Percentiles rank a stretch among this genome's conserved stretches.
phyloP scores from a whole-genome alignment of 2,329 filamentous ascomycete species.

The Fusarium graminum region DNA sequence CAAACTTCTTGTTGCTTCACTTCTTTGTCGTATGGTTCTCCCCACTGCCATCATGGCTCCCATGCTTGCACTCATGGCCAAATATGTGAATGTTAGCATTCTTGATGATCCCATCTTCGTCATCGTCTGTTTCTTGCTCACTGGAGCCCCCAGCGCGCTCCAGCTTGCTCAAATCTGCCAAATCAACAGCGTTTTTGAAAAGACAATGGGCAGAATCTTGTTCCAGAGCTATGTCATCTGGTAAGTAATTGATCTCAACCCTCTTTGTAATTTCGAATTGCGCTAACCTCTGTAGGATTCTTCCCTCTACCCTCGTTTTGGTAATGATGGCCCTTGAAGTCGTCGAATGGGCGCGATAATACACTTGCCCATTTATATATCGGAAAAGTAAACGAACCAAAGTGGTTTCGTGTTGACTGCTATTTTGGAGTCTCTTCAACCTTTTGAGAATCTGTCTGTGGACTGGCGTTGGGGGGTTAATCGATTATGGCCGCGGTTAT shows the following conservation, averaged over 20 bases:
- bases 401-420: not conserved
- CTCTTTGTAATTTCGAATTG: conserved; percentile 20
- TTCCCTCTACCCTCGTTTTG: conserved; percentile 90
- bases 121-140: conserved; percentile 96
- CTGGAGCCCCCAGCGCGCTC: conserved; percentile 90
- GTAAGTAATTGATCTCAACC: conserved; percentile 64
- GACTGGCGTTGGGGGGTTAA: conserved; percentile 24
- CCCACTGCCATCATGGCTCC: conserved; percentile 94
- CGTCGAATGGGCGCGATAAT: conserved; percentile 81
- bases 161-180: conserved; percentile 98
- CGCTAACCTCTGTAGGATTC: conserved; percentile 72
- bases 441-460: conserved; percentile 3
- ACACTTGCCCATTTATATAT: not conserved
- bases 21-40: conserved; percentile 91
- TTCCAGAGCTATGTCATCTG: conserved; percentile 93
- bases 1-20: conserved; percentile 85
- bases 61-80: conserved; percentile 85
- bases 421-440: conserved; percentile 5
- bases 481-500: conserved; percentile 4
- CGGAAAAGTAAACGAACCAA: conserved; percentile 5
- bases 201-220: conserved; percentile 90
- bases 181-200: conserved; percentile 96
- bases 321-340: conserved; percentile 94
- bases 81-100: conserved; percentile 92
- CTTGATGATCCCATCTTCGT: conserved; percentile 98